Evolutionary conservation across 768 basidiomycete genomes (phyloP), one percentile per base, ranked within the genome.

Genomic region (Mycena sanguinolenta): DNA sequence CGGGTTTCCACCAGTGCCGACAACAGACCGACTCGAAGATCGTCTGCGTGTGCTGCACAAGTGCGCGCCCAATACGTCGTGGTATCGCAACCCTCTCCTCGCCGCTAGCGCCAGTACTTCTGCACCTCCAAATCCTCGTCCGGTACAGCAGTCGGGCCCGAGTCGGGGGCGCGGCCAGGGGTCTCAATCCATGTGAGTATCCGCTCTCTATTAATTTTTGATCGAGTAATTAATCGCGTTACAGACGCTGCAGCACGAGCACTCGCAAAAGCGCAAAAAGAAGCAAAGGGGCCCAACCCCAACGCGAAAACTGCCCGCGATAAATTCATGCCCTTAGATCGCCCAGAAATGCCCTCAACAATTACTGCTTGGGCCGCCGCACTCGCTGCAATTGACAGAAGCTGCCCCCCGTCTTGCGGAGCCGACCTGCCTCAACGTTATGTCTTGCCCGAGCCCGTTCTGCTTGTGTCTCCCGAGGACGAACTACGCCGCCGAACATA

Each of bases 321-420:
- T 36, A 65, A 65, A 36, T 65, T 58, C 44, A 4, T 58, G 42
- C 13, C 34, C 21, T 30, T 65, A 3, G 57, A 65, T 27, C 32
- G 46, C 57, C 57, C 42, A 55, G 63, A 65, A 57, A 65, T 65
- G 63, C 63, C 54, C 27, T 42, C 63, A 17, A 30, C 63, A 23
- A 65, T 65, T 10, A 23, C 53, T 30, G 19, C 63, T n/a, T 65
- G 63, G 63, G 54, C 63, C n/a, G 23, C 30, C 32, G 63, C 63
- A 23, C 63, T 65, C 10, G 63, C 53, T 7, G 54, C 52, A n/a
- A 57, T 57, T 44, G 39, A 65, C 54, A 39, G 54, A 57, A 55
- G 38, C 46, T 38, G 19, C 55, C 44, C 57, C 13, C 64, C 57
- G 19, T 53, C 57, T 17, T 65, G 57, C 57, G 46, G 64, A 28